Evolutionary conservation across 2,329 filamentous ascomycete genomes (phyloP).

Genomic region (Aureobasidium leucospermi): DNA sequence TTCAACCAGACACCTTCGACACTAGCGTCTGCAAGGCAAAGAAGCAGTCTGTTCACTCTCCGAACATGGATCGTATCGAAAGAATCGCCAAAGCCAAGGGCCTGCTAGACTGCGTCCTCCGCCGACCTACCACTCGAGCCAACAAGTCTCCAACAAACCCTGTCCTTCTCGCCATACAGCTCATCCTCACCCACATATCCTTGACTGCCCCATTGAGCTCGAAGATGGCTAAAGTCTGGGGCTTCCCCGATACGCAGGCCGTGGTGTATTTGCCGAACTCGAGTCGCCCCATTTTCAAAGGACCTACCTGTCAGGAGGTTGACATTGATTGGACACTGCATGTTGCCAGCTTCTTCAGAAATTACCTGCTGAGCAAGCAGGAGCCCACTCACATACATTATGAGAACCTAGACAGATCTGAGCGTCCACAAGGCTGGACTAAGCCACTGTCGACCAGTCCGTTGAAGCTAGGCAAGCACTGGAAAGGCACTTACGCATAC

Average conservation of each 20-base stretch:
- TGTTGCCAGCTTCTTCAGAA: constrained; percentile 47
- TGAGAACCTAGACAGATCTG: not conserved
- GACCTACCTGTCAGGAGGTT: constrained; percentile 29
- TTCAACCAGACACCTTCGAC: constrained; percentile 27
- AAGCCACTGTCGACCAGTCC: constrained; percentile 29
- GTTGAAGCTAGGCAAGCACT: constrained; percentile 34
- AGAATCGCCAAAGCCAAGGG: constrained; percentile 25
- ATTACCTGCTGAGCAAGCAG: constrained; percentile 40
- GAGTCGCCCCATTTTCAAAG: constrained; percentile 35
- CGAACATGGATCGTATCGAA: constrained; percentile 28
- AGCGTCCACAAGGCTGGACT: constrained; percentile 27
- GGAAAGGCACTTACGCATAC: constrained; percentile 46
- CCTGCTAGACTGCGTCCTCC: constrained; percentile 16
- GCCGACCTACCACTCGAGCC: not conserved
- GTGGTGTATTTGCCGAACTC: constrained; percentile 34
- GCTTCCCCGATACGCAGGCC: constrained; percentile 40
- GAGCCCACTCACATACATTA: not conserved
- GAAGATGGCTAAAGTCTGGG: constrained; percentile 15
- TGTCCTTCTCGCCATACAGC: constrained; percentile 22
- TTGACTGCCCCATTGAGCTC: constrained; percentile 1
- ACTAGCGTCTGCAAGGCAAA: constrained; percentile 18
- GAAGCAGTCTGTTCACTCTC: constrained; percentile 14
- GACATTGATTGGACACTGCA: constrained; percentile 43
- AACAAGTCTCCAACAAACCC: not conserved
- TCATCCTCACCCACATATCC: constrained; percentile 23